phyloP scores from a whole-genome alignment of 345 rosid genomes.

The Dipteronia sinensis region DNA sequence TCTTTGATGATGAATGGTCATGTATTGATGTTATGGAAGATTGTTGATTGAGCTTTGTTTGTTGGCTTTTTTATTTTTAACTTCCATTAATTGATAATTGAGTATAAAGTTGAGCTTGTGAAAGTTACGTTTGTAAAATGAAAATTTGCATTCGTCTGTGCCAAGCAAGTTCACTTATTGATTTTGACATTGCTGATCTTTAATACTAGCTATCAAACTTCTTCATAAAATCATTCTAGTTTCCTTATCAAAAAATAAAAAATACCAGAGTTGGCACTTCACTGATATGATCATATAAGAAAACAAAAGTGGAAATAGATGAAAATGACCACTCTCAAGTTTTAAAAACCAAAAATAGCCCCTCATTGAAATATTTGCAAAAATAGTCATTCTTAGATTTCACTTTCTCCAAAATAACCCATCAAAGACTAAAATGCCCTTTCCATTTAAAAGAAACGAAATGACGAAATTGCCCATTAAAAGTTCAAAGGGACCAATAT shows the following conservation, averaged over 20 bases:
- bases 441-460: too few relatives aligned
- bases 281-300: not conserved
- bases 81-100: not conserved
- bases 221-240: too few relatives aligned
- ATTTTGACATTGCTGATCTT: not conserved
- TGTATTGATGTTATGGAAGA: not conserved
- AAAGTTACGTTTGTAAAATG: not conserved
- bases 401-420: too few relatives aligned
- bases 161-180: not conserved
- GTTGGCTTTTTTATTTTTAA: not conserved
- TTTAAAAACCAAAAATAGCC: too few relatives aligned
- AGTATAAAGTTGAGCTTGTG: not conserved
- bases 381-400: too few relatives aligned
- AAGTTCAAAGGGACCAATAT: too few relatives aligned
- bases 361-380: too few relatives aligned
- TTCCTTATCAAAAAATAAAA: too few relatives aligned
- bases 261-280: not conserved
- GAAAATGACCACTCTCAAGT: too few relatives aligned
- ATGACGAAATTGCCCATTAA: too few relatives aligned
- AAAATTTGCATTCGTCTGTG: not conserved
- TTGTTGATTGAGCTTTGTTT: not conserved
- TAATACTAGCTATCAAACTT: not conserved
- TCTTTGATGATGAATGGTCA: not conserved
- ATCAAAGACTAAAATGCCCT: too few relatives aligned
- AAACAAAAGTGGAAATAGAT: too few relatives aligned